Evolutionary conservation across 1,139 yeast species (phyloP).

Genomic region (Wickerhamomyces sp.): DNA sequence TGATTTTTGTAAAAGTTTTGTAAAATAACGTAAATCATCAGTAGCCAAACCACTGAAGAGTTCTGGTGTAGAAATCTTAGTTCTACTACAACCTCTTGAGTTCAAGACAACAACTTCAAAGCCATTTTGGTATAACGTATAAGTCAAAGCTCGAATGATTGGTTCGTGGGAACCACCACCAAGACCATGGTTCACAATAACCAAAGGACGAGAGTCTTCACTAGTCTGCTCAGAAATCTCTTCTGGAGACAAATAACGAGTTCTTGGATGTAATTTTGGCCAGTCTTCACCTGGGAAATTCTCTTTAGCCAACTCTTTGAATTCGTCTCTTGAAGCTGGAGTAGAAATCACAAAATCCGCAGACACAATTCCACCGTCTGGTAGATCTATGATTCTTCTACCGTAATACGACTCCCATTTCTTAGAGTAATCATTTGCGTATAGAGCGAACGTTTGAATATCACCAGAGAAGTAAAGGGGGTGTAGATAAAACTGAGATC

Average conservation of each 20-base stretch:
- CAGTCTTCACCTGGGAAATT: slow-evolving; percentile 56
- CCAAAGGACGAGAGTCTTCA: slow-evolving; percentile 51
- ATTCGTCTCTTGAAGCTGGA: slow-evolving; percentile 43
- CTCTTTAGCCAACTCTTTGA: slow-evolving; percentile 43
- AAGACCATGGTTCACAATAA: slow-evolving; percentile 75
- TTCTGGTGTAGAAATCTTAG: slow-evolving; percentile 69
- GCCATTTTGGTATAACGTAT: slow-evolving; percentile 25
- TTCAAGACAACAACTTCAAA: slow-evolving; percentile 75
- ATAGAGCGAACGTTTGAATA: slow-evolving; percentile 68
- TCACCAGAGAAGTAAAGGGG: slow-evolving; percentile 70
- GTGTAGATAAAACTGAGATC: slow-evolving; percentile 47
- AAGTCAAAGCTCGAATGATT: slow-evolving; percentile 61
- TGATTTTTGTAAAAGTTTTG: slow-evolving; percentile 43
- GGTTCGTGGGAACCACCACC: slow-evolving; percentile 94
- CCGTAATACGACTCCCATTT: slow-evolving; percentile 66
- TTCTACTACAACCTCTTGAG: slow-evolving; percentile 83
- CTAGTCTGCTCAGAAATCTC: slow-evolving; percentile 37
- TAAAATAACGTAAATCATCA: slow-evolving; percentile 61
- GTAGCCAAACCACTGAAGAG: slow-evolving; percentile 75
- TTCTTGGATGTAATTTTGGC: slow-evolving; percentile 75
- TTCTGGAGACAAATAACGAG: slow-evolving; percentile 57
- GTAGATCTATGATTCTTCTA: slow-evolving; percentile 57
- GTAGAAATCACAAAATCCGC: slow-evolving; percentile 66
- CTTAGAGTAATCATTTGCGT: slow-evolving; percentile 48
- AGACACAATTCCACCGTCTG: slow-evolving; percentile 66